Evolutionary conservation across 2,329 filamentous ascomycete genomes (phyloP).

Genomic region (Apiospora malaysiana): DNA sequence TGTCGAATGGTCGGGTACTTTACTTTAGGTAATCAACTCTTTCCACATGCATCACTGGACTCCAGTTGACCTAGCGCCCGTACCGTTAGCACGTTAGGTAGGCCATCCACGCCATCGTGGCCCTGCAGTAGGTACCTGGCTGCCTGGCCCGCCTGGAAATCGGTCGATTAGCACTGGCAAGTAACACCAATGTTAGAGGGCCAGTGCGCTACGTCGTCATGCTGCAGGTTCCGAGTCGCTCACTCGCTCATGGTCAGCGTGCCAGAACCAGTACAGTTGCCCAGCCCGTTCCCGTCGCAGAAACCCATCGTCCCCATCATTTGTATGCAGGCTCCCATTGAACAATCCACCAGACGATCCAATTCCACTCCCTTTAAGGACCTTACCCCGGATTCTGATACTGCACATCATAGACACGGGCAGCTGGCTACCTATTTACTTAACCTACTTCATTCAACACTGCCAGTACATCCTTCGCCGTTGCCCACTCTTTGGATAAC

Average conservation of each 20-base stretch:
- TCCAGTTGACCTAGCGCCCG: not conserved
- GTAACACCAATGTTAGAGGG: not conserved
- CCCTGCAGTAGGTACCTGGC: not conserved
- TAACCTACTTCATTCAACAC: not conserved
- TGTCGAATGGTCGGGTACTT: no score
- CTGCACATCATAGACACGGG: not conserved
- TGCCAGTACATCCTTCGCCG: not conserved
- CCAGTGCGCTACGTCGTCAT: conserved; percentile 15
- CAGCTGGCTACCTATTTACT: not conserved
- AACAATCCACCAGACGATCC: conserved; percentile 17
- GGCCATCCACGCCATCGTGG: no score
- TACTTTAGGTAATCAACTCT: no score
- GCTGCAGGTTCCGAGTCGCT: not conserved
- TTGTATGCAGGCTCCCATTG: conserved; percentile 15
- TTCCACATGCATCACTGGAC: no score
- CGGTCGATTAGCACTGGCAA: not conserved
- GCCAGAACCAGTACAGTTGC: not conserved
- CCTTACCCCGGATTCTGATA: conserved; percentile 15
- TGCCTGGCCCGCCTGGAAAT: not conserved
- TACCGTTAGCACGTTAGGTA: not conserved
- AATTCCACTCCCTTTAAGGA: not conserved
- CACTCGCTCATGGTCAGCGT: not conserved
- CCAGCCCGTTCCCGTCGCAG: not conserved
- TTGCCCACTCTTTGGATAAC: not conserved
- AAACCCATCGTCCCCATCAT: conserved; percentile 15